These are phyloP conservation scores for Parsonsia alboflavescens DNA, from an alignment of 257 asterid species.

Conservation along the genomic window DNA sequence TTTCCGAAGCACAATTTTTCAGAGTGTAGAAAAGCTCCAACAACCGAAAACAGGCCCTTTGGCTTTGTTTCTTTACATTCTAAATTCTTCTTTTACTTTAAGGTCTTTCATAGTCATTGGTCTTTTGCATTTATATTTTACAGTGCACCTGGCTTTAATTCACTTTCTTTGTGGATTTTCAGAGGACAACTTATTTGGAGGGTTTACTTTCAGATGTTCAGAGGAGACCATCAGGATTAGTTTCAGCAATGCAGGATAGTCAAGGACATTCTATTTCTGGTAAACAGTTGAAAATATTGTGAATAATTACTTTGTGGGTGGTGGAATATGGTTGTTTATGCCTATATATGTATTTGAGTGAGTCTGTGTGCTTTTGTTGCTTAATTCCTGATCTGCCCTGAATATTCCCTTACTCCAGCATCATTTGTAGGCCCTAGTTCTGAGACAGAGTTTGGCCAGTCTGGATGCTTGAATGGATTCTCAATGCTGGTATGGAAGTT, in stretches of 20 bases:
- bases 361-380: slow-evolving; percentile 2
- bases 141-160: background rate
- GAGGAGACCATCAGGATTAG: slow-evolving; percentile 35
- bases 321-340: background rate
- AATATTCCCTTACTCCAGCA: slow-evolving; percentile 10
- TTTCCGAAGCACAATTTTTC: too few relatives aligned
- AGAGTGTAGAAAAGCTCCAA: too few relatives aligned
- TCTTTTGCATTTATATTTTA: background rate
- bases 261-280: slow-evolving; percentile 27
- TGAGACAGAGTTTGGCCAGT: slow-evolving; percentile 28
- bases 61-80: background rate
- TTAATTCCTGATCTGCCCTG: slow-evolving; percentile 6
- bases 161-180: slow-evolving; percentile 12
- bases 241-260: slow-evolving; percentile 1
- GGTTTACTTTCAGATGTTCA: slow-evolving; percentile 32
- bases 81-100: background rate
- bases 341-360: too few relatives aligned
- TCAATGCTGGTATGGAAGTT: slow-evolving; percentile 48
- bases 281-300: slow-evolving; percentile 17
- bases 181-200: slow-evolving; percentile 60
- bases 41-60: too few relatives aligned
- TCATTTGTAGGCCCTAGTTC: slow-evolving; percentile 40
- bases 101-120: background rate
- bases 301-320: slow-evolving; percentile 11
- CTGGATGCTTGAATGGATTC: slow-evolving; percentile 38